A percentile compares a stretch with the other conserved stretches of the same genome.
Evolutionary conservation across 345 rosid genomes (phyloP).

Genomic region (Citrus maxima): DNA sequence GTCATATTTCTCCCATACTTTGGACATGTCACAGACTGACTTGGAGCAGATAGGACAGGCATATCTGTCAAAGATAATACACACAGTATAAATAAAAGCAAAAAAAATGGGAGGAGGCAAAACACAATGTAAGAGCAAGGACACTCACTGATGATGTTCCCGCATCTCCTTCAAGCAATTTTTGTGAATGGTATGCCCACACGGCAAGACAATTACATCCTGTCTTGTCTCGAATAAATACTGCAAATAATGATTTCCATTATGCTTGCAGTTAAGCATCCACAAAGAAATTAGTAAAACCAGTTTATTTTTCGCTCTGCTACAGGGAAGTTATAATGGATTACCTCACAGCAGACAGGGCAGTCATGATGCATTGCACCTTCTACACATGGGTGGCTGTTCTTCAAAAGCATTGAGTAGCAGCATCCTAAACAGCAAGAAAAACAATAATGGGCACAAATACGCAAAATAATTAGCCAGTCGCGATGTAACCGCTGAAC

Average conservation of each 20-base stretch:
- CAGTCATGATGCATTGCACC: constrained; percentile 99
- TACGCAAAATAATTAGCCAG: background rate
- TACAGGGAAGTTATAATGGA: background rate
- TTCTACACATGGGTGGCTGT: constrained; percentile 87
- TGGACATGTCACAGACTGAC: constrained; percentile 90
- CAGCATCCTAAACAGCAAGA: constrained; percentile 64
- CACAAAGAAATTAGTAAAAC: background rate
- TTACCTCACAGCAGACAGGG: constrained; percentile 92
- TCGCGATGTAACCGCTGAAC: background rate
- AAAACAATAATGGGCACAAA: background rate
- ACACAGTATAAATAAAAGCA: constrained; percentile 1
- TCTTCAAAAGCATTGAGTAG: constrained; percentile 61
- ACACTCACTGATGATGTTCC: constrained; percentile 69
- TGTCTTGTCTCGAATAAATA: constrained; percentile 69
- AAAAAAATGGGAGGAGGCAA: background rate
- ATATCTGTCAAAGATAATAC: constrained; percentile 35
- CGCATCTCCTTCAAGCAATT: constrained; percentile 82
- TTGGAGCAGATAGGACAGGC: constrained; percentile 91
- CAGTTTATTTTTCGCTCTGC: background rate
- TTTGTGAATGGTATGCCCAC: constrained; percentile 85
- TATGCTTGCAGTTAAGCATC: background rate
- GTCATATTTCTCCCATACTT: constrained; percentile 86
- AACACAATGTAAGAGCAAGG: background rate
- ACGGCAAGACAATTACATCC: constrained; percentile 72
- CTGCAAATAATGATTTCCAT: constrained; percentile 35